Conservation (phyloP, 2,329 filamentous ascomycete species). For the Botryosphaeria dothidea region DNA sequence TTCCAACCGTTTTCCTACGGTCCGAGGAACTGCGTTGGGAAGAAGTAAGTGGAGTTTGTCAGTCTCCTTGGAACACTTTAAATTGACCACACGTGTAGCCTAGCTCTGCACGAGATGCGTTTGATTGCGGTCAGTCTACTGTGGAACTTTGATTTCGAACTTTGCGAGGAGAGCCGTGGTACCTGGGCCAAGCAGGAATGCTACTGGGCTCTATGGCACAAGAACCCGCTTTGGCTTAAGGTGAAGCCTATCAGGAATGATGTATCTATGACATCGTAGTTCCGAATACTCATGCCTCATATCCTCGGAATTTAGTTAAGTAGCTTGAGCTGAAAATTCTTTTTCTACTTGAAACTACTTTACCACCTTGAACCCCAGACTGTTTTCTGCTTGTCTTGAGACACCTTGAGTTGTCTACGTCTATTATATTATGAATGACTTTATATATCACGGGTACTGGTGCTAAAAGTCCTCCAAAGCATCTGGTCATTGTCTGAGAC, state of each 20-base stretch:
- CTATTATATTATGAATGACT: too few relatives aligned
- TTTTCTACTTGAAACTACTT: too few relatives aligned
- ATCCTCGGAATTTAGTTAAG: too few relatives aligned
- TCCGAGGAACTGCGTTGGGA: constrained; percentile 39
- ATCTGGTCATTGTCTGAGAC: too few relatives aligned
- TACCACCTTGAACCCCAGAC: too few relatives aligned
- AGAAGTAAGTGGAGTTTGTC: constrained; percentile 32
- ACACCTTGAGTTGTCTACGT: too few relatives aligned
- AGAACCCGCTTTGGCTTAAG: neutral
- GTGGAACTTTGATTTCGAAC: constrained; percentile 40
- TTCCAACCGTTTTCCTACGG: constrained; percentile 32
- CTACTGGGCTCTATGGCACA: constrained; percentile 31
- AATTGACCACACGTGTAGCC: constrained; percentile 22
- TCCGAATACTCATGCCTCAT: too few relatives aligned
- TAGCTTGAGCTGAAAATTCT: too few relatives aligned
- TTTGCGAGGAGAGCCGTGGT: constrained; percentile 24
- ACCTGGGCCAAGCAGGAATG: neutral
- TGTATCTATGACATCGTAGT: too few relatives aligned
- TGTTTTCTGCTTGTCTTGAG: too few relatives aligned
- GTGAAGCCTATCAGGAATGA: neutral
- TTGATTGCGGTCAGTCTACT: constrained; percentile 39
- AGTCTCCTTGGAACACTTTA: neutral
- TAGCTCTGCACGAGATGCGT: constrained; percentile 44
- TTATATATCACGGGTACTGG: too few relatives aligned
- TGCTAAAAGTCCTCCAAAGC: too few relatives aligned